A percentile compares a stretch with the other conserved stretches of the same genome.
phyloP scores from a whole-genome alignment of 179 eudicot genomes.

The Gypsophila paniculata region DNA sequence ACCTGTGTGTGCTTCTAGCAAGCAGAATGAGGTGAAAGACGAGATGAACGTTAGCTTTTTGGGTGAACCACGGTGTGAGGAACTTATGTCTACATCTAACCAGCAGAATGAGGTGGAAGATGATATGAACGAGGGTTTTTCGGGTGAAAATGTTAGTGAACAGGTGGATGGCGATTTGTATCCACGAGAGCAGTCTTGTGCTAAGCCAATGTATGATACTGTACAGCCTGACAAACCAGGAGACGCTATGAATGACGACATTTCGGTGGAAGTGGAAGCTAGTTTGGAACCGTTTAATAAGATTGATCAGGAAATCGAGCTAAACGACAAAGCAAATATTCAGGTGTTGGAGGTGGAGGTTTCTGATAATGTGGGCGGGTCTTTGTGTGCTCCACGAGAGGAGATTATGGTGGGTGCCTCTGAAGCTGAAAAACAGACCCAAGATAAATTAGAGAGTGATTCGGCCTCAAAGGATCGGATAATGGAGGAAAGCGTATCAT shows the following conservation, averaged over 20 bases:
- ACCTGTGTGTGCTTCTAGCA: not conserved
- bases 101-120: not conserved
- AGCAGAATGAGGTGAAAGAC: not conserved
- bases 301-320: not conserved
- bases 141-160: not conserved
- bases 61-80: not conserved
- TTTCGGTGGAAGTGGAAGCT: not conserved
- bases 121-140: not conserved
- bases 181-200: no score
- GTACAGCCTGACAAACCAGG: no score
- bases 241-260: no score
- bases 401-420: constrained; percentile 4
- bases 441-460: constrained; percentile 11
- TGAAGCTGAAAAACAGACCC: constrained; percentile 20
- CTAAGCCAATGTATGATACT: no score
- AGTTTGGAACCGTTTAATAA: not conserved
- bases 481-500: constrained; percentile 12
- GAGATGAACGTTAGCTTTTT: not conserved
- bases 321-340: not conserved
- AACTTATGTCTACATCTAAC: not conserved
- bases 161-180: not conserved
- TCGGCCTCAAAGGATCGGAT: not conserved
- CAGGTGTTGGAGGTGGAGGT: not conserved
- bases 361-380: not conserved
- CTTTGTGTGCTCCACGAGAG: not conserved